Base-by-base conservation (phyloP, 495 filamentous ascomycete genomes). In the Annulohypoxylon bovei region DNA sequence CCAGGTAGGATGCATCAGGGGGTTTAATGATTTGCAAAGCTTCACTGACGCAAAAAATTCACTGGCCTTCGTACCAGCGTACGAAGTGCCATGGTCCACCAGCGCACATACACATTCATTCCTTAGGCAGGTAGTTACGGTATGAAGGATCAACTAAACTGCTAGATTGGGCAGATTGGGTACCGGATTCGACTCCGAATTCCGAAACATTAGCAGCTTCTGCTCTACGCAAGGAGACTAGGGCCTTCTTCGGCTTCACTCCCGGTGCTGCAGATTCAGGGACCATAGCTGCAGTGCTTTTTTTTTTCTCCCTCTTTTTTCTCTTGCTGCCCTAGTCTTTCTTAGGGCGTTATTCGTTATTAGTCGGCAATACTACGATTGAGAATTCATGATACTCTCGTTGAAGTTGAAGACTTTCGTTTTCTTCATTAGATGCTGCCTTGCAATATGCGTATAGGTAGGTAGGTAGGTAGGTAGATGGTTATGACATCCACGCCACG, bases 151-250 rank as follows among this genome's bases (percentile, higher is more conserved):
- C 44, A 40, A 30, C 55, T 44, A 28, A 39, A n/a, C 16, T 32
- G n/a, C 27, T 53, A 56, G 20, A 46, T 53, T 57, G 23, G 37
- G 39, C 33, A 56, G 20, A 46, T 53, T 57, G 23, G 37, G 39
- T 16, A 58, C 50, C 58, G 65, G 65, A 20, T 50, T 59, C 25
- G 23, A 53, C 52, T 69, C 59, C 58, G 53, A 27, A 6, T 53
- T 64, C 44, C 66, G 59, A 69, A 64, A 64, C 60, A 42, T 33
- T 53, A 18, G 33, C 47, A 56, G 57, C 56, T 61, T 47, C 37
- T 54, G 5, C 44, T 55, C 18, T 52, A 55, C 30, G 30, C 8
- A 47, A 58, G 42, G 40, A 58, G 50, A 69, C 59, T 58, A 53
- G 59, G 58, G 59, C 16, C 27, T 35, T 56, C 58, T 33, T 57